A percentile compares a stretch with the other conserved stretches of the same genome.
These are phyloP conservation scores for Pythium grandisporangium DNA, from an alignment of 352 stramenopile genomes.

Conservation along the genomic window DNA sequence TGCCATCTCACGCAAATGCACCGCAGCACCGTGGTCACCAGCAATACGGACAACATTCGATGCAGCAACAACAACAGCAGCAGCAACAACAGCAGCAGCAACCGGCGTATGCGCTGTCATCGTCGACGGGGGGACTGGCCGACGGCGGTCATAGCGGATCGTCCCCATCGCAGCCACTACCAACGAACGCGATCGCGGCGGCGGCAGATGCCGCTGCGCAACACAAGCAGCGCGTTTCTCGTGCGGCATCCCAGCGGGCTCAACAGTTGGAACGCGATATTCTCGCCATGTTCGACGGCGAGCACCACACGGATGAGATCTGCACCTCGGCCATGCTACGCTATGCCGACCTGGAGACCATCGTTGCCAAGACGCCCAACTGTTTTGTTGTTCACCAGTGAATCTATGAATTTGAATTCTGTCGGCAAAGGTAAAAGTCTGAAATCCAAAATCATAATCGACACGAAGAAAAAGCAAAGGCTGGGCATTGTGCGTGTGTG, in stretches of 20 bases:
- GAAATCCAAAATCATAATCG: too few relatives aligned
- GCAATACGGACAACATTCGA: too few relatives aligned
- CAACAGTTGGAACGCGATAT: slow-evolving; percentile 61
- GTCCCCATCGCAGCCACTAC: slow-evolving; percentile 3
- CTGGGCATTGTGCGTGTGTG: too few relatives aligned
- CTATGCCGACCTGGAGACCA: slow-evolving; percentile 55
- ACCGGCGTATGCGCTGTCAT: not conserved
- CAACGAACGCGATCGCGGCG: slow-evolving; percentile 2
- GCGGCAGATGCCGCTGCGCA: slow-evolving; percentile 1
- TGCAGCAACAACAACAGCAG: slow-evolving; percentile 2
- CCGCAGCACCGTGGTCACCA: too few relatives aligned
- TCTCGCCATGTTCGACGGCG: slow-evolving; percentile 75
- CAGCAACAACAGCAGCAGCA: slow-evolving; percentile 13
- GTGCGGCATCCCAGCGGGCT: slow-evolving; percentile 23
- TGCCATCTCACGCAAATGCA: too few relatives aligned
- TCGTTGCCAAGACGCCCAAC: slow-evolving; percentile 52
- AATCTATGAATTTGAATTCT: slow-evolving; percentile 5
- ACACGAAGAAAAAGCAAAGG: too few relatives aligned
- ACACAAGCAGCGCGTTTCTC: slow-evolving; percentile 30
- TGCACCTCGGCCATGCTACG: slow-evolving; percentile 62
- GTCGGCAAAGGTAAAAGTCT: too few relatives aligned
- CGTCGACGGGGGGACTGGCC: too few relatives aligned
- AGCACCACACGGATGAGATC: slow-evolving; percentile 81
- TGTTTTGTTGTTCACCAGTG: slow-evolving; percentile 74
- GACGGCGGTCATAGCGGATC: too few relatives aligned